Evolutionary conservation across 495 filamentous ascomycete species (phyloP).

Genomic region (Podospora pseudocomata): DNA sequence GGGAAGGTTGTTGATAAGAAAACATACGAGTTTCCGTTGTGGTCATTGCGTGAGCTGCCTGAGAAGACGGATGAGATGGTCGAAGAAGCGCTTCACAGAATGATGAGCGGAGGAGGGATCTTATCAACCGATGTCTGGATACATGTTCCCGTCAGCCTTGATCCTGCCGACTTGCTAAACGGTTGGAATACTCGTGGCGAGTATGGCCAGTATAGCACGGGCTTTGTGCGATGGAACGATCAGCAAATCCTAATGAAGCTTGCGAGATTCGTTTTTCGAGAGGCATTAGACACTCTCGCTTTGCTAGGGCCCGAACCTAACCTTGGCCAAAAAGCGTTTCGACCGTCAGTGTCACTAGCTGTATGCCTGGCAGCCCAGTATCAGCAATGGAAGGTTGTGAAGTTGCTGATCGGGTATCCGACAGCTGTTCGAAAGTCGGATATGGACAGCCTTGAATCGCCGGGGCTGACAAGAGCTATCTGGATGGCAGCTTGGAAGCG

Average conservation of each 20-base stretch:
- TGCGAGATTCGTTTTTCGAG: not conserved
- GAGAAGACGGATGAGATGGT: not conserved
- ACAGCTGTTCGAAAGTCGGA: not conserved
- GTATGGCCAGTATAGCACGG: not conserved
- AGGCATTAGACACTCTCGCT: not conserved
- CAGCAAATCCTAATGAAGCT: not conserved
- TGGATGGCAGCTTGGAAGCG: not conserved
- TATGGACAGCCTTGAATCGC: not conserved
- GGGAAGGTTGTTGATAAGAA: not conserved
- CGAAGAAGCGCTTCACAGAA: not conserved
- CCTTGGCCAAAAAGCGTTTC: not conserved
- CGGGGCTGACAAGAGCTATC: not conserved
- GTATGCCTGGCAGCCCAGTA: not conserved
- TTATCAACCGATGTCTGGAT: not conserved
- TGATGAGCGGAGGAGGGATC: not conserved
- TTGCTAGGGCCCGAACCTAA: not conserved
- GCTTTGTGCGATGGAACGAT: not conserved
- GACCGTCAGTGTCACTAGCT: not conserved
- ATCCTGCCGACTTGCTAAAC: not conserved
- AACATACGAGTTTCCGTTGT: not conserved
- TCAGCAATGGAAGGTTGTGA: not conserved
- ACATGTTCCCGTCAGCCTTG: not conserved
- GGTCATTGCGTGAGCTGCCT: not conserved
- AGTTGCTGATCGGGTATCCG: not conserved
- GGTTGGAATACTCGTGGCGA: not conserved